Evolutionary conservation across 805 yeast species (phyloP), one percentile per base, ranked within the genome.

Genomic region (Candida gorgasii): DNA sequence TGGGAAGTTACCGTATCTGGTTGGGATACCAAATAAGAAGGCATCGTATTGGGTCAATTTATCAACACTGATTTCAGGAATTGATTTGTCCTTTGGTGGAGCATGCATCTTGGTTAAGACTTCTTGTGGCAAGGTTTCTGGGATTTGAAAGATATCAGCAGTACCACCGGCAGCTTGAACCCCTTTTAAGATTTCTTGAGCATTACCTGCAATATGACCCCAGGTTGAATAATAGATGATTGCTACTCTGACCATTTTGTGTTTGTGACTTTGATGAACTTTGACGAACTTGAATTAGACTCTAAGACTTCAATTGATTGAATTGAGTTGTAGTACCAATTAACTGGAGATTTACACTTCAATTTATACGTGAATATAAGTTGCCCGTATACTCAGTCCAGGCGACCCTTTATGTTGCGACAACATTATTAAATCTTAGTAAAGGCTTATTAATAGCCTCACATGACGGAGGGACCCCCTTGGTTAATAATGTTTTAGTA

Each of bases 1-100:
- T 42, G 95, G 92, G 66, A 75, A 66, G 61, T 75, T 79, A 65
- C 96, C 97, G 61, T 70, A 89, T 67, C 96, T 80, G 43, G 96
- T 85, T 55, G 96, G 95, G 53, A 86, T 63, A 59, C 97, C 97
- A 55, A 89, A 86, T 51, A 89, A 51, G 69, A 84, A 79, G 36
- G 90, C 95, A 59, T 89, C 95, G 72, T 83, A 85, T 49, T 73
- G 67, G 3, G 67, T 59, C 51, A 89, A 72, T 14, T 79, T 75
- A 14, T 78, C 84, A 8, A 63, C 53, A 11, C 85, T 72, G 38
- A 86, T 87, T 55, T 78, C 67, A 52, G 93, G 90, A 62, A 64
- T 62, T 19, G 36, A 29, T 20, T 15, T 15, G 49, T 61, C 56
- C 54, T 60, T 60, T 43, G 78, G 72, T 32, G 87, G 80, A 22